Evolutionary conservation across 2,329 filamentous ascomycete genomes (phyloP).

Genomic region (Aspergillus ruber): DNA sequence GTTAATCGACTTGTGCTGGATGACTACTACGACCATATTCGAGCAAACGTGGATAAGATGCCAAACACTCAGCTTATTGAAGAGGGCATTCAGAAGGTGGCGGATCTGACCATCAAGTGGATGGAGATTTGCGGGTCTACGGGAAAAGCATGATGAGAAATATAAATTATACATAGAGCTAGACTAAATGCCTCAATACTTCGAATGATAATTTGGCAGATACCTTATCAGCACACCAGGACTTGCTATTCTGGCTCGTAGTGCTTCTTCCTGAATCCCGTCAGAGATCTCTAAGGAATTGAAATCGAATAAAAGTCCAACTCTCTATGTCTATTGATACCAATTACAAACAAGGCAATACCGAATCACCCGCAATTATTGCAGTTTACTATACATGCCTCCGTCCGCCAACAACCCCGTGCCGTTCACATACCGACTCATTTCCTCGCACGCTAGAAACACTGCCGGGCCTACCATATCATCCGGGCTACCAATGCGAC

Average conservation of each 20-base stretch:
- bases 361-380: constrained; percentile 2
- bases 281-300: too few relatives aligned
- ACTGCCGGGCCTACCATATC: constrained; percentile 67
- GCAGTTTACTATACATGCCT: constrained; percentile 16
- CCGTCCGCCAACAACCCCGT: constrained; percentile 14
- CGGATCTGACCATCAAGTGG: constrained; percentile 13
- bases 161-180: neutral
- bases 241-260: too few relatives aligned
- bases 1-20: constrained; percentile 36
- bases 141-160: constrained; percentile 3
- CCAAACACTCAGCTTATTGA: constrained; percentile 19
- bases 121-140: constrained; percentile 14
- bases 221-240: too few relatives aligned
- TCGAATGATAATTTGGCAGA: too few relatives aligned
- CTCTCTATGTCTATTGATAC: too few relatives aligned
- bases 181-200: neutral
- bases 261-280: too few relatives aligned
- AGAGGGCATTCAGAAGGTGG: constrained; percentile 18
- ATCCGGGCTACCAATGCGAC: constrained; percentile 56
- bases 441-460: constrained; percentile 16
- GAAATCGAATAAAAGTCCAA: too few relatives aligned
- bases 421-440: constrained; percentile 16
- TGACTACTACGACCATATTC: constrained; percentile 10
- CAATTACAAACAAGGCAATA: too few relatives aligned
- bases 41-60: constrained; percentile 5